A percentile compares a stretch with the other conserved stretches of the same genome.
Evolutionary conservation across 176 grass and related monocot genomes (phyloP).

Genomic region (Raddia distichophylla): DNA sequence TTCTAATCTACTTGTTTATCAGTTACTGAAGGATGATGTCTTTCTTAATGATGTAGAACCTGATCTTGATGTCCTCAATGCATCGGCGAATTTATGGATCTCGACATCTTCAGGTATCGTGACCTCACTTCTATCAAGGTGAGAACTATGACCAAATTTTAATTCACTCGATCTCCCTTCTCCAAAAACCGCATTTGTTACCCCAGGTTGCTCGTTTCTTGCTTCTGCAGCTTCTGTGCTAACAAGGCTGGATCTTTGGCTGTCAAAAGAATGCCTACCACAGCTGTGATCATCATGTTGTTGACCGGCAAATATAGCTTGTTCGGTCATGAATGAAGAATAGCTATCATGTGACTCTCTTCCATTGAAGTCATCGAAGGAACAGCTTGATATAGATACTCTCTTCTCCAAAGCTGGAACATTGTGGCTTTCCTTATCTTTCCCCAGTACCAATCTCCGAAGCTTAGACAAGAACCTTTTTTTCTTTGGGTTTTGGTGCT

Average conservation of each 20-base stretch:
- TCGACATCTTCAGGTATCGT: conserved; percentile 48
- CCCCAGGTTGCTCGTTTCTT: conserved; percentile 36
- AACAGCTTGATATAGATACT: conserved; percentile 58
- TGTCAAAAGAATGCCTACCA: conserved; percentile 41
- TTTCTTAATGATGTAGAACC: conserved; percentile 44
- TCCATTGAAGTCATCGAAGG: conserved; percentile 58
- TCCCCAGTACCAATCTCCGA: conserved; percentile 74
- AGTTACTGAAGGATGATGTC: conserved; percentile 47
- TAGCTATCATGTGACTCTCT: conserved; percentile 63
- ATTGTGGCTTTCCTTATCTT: conserved; percentile 47
- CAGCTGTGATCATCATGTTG: conserved; percentile 4
- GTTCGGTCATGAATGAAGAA: conserved; percentile 61
- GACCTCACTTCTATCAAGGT: conserved; percentile 15
- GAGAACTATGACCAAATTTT: conserved; percentile 34
- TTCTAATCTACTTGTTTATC: conserved; percentile 45
- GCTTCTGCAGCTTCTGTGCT: conserved; percentile 34
- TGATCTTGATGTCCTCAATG: conserved; percentile 45
- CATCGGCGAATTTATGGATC: conserved; percentile 67
- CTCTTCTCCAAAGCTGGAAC: conserved; percentile 50
- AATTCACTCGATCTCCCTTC: conserved; percentile 30
- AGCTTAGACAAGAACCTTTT: conserved; percentile 77
- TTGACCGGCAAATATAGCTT: conserved; percentile 18
- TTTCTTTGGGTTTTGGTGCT: conserved; percentile 49
- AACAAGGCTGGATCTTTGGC: conserved; percentile 30
- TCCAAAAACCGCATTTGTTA: conserved; percentile 29